Evolutionary conservation across 2,329 filamentous ascomycete genomes (phyloP).

Genomic region (Beauveria sp.): DNA sequence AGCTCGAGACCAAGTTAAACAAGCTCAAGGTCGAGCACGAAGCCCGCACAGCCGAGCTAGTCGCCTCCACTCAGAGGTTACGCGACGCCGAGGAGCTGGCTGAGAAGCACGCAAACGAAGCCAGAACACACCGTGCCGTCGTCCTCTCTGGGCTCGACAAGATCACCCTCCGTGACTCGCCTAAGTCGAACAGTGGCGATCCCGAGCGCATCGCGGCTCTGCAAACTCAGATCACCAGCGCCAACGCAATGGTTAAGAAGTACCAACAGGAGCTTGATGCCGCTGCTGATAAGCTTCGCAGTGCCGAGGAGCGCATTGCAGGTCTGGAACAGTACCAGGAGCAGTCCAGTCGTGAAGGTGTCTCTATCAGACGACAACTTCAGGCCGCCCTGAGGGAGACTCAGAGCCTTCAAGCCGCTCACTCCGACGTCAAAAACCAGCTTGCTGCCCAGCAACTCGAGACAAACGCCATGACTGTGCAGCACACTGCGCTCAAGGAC

Average conservation of each 20-base stretch:
- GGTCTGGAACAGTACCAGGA: conserved; percentile 96
- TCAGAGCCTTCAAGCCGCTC: conserved; percentile 71
- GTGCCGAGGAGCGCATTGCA: conserved; percentile 92
- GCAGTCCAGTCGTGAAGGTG: conserved; percentile 87
- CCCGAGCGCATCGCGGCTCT: conserved; percentile 65
- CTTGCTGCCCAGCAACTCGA: conserved; percentile 83
- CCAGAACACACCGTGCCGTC: conserved; percentile 73
- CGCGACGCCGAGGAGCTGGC: conserved; percentile 82
- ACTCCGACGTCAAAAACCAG: conserved; percentile 74
- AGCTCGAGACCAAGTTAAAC: conserved; percentile 66
- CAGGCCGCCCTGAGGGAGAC: conserved; percentile 78
- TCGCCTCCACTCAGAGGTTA: conserved; percentile 63
- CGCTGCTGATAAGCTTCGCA: conserved; percentile 81
- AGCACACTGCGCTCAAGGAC: conserved; percentile 89
- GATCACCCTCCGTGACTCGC: conserved; percentile 49
- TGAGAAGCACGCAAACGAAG: conserved; percentile 81
- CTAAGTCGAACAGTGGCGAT: conserved; percentile 39
- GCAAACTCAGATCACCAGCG: conserved; percentile 69
- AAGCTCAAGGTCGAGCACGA: conserved; percentile 80
- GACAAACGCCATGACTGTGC: conserved; percentile 85
- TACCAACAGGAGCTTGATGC: conserved; percentile 84
- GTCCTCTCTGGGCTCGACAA: conserved; percentile 78
- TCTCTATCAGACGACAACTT: conserved; percentile 82
- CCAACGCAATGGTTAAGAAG: conserved; percentile 74
- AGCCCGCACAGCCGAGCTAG: conserved; percentile 68